phyloP scores from a whole-genome alignment of 495 filamentous ascomycete genomes.

The Penicillium silybi region DNA sequence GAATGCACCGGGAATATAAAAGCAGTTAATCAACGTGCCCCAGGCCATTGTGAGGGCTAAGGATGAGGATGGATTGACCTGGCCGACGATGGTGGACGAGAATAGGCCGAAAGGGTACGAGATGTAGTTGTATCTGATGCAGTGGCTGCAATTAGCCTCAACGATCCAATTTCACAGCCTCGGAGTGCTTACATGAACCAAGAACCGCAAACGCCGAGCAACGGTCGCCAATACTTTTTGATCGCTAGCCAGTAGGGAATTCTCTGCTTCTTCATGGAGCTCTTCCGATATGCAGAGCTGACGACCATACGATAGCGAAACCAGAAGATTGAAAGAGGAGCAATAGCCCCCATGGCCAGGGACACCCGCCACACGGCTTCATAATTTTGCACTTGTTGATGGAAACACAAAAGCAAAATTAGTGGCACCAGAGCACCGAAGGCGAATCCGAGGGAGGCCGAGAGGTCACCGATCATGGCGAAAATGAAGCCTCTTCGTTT shows the following conservation, averaged over 20 bases:
- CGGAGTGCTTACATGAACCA: constrained; percentile 32
- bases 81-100: constrained; percentile 40
- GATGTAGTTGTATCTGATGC: constrained; percentile 36
- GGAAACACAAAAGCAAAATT: constrained; percentile 26
- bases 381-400: constrained; percentile 23
- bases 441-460: constrained; percentile 29
- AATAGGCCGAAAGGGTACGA: constrained; percentile 38
- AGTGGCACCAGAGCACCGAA: constrained; percentile 30
- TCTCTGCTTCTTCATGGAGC: constrained; percentile 46
- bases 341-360: constrained; percentile 28
- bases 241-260: constrained; percentile 29
- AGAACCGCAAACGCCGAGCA: constrained; percentile 29
- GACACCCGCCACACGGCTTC: constrained; percentile 33
- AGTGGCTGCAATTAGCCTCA: too few relatives aligned
- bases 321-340: constrained; percentile 36
- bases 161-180: too few relatives aligned
- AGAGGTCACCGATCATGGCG: constrained; percentile 34
- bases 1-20: constrained; percentile 75
- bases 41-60: constrained; percentile 64
- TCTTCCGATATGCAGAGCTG: constrained; percentile 67
- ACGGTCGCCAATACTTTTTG: constrained; percentile 36
- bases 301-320: constrained; percentile 35
- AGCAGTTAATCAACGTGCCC: constrained; percentile 74
- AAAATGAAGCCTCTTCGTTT: constrained; percentile 33
- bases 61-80: constrained; percentile 32